Evolutionary conservation across 2,329 filamentous ascomycete genomes (phyloP).

Genomic region (Venturia nashicola): DNA sequence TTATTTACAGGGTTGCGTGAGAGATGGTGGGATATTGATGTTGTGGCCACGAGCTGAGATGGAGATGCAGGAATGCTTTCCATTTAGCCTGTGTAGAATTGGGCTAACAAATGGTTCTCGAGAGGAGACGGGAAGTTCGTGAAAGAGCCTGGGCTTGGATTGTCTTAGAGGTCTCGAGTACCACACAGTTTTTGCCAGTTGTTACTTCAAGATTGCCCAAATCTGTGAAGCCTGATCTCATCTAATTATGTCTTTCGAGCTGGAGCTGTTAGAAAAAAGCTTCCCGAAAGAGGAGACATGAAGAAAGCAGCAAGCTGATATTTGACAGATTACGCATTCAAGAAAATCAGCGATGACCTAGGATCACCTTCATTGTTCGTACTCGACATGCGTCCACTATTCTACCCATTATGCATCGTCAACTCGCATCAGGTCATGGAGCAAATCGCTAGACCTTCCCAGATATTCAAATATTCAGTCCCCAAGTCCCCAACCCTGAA

Average conservation of each 20-base stretch:
- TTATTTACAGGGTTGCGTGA: not conserved
- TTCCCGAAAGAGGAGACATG: too few relatives aligned
- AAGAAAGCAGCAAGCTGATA: not conserved
- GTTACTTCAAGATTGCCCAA: too few relatives aligned
- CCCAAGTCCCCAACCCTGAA: conserved; percentile 23
- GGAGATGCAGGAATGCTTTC: not conserved
- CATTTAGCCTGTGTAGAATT: too few relatives aligned
- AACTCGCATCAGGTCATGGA: conserved; percentile 23
- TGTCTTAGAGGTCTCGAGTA: too few relatives aligned
- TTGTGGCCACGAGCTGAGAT: not conserved
- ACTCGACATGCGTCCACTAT: conserved; percentile 21
- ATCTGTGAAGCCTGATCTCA: too few relatives aligned
- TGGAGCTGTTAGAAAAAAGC: not conserved
- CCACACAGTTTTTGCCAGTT: too few relatives aligned
- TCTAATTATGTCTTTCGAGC: not conserved
- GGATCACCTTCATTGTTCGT: conserved; percentile 19
- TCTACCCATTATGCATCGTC: conserved; percentile 17
- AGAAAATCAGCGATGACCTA: conserved; percentile 17
- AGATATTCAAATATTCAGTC: conserved; percentile 19
- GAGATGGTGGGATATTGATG: not conserved
- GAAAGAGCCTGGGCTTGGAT: not conserved
- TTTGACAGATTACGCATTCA: conserved; percentile 21
- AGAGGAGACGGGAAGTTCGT: too few relatives aligned
- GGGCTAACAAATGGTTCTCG: too few relatives aligned
- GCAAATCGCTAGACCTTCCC: conserved; percentile 19